Base-by-base conservation (phyloP, 345 rosid species). In the Eucalyptus polybractea region DNA sequence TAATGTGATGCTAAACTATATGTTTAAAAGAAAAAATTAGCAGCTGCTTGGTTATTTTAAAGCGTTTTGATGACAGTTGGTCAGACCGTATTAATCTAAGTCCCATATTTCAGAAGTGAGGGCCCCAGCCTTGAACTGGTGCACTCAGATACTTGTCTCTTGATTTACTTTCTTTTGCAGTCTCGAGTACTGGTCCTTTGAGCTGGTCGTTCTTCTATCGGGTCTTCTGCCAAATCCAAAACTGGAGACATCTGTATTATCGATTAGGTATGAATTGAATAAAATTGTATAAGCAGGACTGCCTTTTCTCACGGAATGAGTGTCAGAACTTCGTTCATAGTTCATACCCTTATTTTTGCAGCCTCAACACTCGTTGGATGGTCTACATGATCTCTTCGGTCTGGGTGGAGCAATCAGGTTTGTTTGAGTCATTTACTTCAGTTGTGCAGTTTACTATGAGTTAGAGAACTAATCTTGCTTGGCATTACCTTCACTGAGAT, bases 331-430 rank as follows among this genome's bases (percentile, higher is more conserved):
- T 0, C 60, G 14, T 86, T 86, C 6, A 9, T 45, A 45, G 47
- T 45, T 45, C 47, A 3, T 51, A 8, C 53, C 16, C 49, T 13
- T 45, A 10, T 22, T 19, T 89, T 90, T 88, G 81, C 94, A 94
- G 95, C 94, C 93, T 96, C 88, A 96, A 95, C 90, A 94, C 96
- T 89, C 91, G 94, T 85, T 92, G 96, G 93, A 95, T 94, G 89
- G 94, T 94, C 86, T 94, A 93, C 90, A 94, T 93, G 97, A 91
- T 95, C 91, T 93, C 98, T 40, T 94, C 80, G 96, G 96, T 9
- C 95, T 95, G 33, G 94, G 97, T 50, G 95, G 96, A 33, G 94
- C 96, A 62, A 93, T 95, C 89, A 95, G 96, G 98, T 95, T 33
- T 86, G 90, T 87, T 40, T 40, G 37, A 50, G 33, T 17, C 87